phyloP scores from a whole-genome alignment of 2,329 filamentous ascomycete species.

The Colletotrichum sp. region DNA sequence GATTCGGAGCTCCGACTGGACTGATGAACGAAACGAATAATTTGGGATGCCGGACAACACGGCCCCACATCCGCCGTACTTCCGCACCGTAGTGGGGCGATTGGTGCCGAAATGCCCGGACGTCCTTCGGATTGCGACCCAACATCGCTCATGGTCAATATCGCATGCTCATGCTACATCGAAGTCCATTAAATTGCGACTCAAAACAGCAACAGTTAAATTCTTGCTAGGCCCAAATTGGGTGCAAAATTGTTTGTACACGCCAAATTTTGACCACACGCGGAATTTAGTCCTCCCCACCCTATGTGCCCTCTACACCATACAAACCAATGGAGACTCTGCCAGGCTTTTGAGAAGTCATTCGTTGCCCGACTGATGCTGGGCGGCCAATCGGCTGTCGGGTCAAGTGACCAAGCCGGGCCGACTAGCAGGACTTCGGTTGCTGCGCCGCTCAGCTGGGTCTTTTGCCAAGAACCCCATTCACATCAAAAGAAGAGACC shows the following conservation, averaged over 20 bases:
- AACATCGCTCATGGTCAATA: not conserved
- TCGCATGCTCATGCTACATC: not conserved
- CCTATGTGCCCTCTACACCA: not conserved
- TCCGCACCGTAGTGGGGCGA: not conserved
- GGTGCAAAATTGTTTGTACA: too few species aligned
- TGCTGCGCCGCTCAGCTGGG: not conserved
- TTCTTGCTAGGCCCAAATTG: not conserved
- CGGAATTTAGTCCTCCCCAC: not conserved
- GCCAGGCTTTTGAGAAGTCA: not conserved
- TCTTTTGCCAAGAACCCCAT: not conserved
- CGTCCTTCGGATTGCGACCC: not conserved
- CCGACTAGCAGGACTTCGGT: not conserved
- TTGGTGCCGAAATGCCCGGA: not conserved
- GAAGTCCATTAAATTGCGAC: not conserved
- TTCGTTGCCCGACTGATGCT: not conserved
- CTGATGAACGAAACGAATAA: not conserved
- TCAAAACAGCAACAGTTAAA: not conserved
- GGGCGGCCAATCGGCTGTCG: not conserved
- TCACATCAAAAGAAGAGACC: not conserved
- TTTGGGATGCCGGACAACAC: not conserved
- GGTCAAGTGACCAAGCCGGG: not conserved
- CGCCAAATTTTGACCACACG: not conserved
- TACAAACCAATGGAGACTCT: not conserved
- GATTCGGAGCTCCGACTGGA: not conserved
- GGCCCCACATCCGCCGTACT: not conserved